Evolutionary conservation across 768 basidiomycete species (phyloP).

Genomic region (Galerina marginata): DNA sequence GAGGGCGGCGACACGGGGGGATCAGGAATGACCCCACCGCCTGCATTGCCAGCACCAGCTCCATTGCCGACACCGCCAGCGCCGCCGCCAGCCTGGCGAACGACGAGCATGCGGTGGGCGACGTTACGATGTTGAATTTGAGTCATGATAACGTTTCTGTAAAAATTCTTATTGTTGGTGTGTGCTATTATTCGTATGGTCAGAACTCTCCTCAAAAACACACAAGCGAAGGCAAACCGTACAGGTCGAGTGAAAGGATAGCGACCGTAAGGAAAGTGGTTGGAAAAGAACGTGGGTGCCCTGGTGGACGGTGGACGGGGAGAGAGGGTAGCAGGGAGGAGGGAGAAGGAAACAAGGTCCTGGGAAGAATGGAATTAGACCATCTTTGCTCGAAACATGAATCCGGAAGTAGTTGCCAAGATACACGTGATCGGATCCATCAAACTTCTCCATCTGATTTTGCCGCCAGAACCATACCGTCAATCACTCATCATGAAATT

Average conservation of each 20-base stretch:
- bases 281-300: conserved; percentile 28
- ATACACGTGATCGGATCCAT: conserved; percentile 11
- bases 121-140: conserved; percentile 30
- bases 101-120: conserved; percentile 32
- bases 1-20: not conserved
- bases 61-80: not conserved
- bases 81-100: conserved; percentile 20
- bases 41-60: not conserved
- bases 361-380: conserved; percentile 18
- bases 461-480: not conserved
- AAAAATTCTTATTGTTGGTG: not conserved
- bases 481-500: not conserved
- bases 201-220: not conserved
- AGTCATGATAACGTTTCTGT: conserved; percentile 17
- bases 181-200: not conserved
- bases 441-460: conserved; percentile 4
- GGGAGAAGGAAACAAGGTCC: conserved; percentile 19
- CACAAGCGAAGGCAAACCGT: not conserved
- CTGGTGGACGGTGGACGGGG: conserved; percentile 3
- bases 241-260: not conserved
- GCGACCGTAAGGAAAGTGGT: conserved; percentile 24
- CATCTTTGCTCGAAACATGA: conserved; percentile 10
- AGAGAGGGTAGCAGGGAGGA: conserved; percentile 6
- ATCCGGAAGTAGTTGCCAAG: conserved; percentile 22
- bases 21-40: not conserved